Conservation (phyloP, 129 eudicot genomes). For the Artemisia tridentata region DNA sequence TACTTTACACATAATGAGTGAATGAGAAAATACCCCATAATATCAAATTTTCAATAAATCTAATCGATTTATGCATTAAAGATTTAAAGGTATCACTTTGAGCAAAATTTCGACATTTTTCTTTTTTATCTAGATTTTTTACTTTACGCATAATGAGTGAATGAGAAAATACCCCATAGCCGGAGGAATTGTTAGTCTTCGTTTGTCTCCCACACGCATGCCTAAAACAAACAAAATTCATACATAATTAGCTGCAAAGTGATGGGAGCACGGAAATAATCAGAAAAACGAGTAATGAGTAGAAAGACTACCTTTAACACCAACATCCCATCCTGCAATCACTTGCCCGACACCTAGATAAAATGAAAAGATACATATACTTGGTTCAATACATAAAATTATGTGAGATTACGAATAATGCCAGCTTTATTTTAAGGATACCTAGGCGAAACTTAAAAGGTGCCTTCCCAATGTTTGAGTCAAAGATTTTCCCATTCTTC, state of each 20-base stretch:
- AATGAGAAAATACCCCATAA: not conserved
- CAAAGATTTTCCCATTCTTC: slow-evolving; percentile 81
- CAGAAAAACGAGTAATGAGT: not conserved
- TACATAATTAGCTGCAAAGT: not conserved
- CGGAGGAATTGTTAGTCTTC: slow-evolving; percentile 96
- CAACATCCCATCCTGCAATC: slow-evolving; percentile 98
- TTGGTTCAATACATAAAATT: slow-evolving; percentile 10
- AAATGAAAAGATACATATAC: not conserved
- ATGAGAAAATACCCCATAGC: slow-evolving; percentile 74
- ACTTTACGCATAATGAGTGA: not conserved
- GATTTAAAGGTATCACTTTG: too few species aligned
- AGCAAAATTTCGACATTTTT: too few species aligned
- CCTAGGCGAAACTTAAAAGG: slow-evolving; percentile 92
- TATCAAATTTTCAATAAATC: too few species aligned
- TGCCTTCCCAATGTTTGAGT: slow-evolving; percentile 74
- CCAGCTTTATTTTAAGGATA: slow-evolving; percentile 18
- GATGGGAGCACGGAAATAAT: not conserved
- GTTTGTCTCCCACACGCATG: slow-evolving; percentile 95
- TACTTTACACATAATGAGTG: too few species aligned
- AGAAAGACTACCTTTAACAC: slow-evolving; percentile 64
- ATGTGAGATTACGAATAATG: not conserved
- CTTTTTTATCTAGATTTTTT: not conserved
- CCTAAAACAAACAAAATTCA: slow-evolving; percentile 40
- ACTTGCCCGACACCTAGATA: slow-evolving; percentile 76
- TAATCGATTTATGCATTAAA: too few species aligned